phyloP scores from a whole-genome alignment of 1,284 basidiomycete species.

The Leccinum subfulvum region DNA sequence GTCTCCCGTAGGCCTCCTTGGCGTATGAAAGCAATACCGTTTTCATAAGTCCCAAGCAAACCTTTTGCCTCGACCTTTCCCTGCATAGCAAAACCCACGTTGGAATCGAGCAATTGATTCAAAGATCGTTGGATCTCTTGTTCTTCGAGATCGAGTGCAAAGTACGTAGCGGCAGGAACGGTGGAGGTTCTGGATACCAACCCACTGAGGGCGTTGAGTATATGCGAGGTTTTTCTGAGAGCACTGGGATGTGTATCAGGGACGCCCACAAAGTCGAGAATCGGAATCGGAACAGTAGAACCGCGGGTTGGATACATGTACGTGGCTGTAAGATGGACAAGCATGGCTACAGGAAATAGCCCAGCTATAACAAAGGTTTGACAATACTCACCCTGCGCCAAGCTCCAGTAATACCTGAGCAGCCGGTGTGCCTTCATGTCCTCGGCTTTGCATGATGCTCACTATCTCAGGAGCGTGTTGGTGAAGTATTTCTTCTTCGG shows the following conservation, averaged over 20 bases:
- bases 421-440: constrained; percentile 39
- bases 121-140: constrained; percentile 85
- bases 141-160: constrained; percentile 90
- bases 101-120: constrained; percentile 60
- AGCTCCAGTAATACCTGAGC: constrained; percentile 74
- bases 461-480: constrained; percentile 66
- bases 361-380: background rate
- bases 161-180: constrained; percentile 73
- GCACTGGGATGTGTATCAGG: constrained; percentile 50
- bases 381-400: constrained; percentile 77
- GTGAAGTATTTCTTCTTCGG: constrained; percentile 72
- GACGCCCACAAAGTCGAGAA: background rate
- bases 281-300: background rate
- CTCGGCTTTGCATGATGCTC: constrained; percentile 65
- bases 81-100: constrained; percentile 60
- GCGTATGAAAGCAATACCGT: constrained; percentile 68
- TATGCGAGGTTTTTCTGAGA: constrained; percentile 86
- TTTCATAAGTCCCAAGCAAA: constrained; percentile 88
- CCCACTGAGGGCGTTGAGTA: constrained; percentile 74
- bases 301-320: background rate
- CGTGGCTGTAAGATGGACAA: background rate
- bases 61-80: constrained; percentile 79
- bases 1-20: constrained; percentile 51
- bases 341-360: background rate
- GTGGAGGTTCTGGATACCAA: constrained; percentile 38